Evolutionary conservation across 768 basidiomycete species (phyloP), one percentile per base, ranked within the genome.

Genomic region (Leccinum olivaceopallidum): DNA sequence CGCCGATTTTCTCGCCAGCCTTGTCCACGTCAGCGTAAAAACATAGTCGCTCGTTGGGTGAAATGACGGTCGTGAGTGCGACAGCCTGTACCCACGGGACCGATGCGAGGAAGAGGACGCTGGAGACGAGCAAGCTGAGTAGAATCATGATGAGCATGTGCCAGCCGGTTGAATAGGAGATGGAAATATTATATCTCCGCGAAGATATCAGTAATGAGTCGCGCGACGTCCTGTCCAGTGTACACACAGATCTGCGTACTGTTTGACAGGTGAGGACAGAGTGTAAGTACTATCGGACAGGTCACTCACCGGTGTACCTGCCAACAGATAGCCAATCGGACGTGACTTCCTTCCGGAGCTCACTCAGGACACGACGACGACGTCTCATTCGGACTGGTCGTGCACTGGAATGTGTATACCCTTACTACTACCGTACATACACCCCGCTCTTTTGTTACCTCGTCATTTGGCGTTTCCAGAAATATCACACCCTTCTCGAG

Each of bases 11-110:
- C 80, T 94, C 90, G 58, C 93, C 92, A 1, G 85, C 86, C 80
- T 95, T 96, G 80, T 99, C 97, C 22, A 96, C 95, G 71, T 95
- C 93, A 6, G 94, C 92, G 69, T 92, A 98, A 77, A 97, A 98
- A 76, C 97, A 99, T 67, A 90, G 74, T 37, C 90, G 81, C 68
- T 93, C 89, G 66, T 92, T 94, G 2, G 92, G 85, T 18, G 83
- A 76, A 62, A 94, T 86, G 22, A 85, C 75, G 3, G 92, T 95
- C 8, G 94, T 94, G 44, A 96, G 76, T 1, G 94, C 91, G 0
- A 89, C 83, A 13, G 84, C 86, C 26, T 72, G 73, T 37, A 75
- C 74, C 7, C 75, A 73, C 57, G 61, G 78, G 14, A 81, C n/a
- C 7, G 69, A 63, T 12, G 69, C 65, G 20, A 74, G 67, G 59